A percentile compares a stretch with the other conserved stretches of the same genome.
Evolutionary conservation across 768 basidiomycete species (phyloP).

Genomic region (Kwoniella sp.): DNA sequence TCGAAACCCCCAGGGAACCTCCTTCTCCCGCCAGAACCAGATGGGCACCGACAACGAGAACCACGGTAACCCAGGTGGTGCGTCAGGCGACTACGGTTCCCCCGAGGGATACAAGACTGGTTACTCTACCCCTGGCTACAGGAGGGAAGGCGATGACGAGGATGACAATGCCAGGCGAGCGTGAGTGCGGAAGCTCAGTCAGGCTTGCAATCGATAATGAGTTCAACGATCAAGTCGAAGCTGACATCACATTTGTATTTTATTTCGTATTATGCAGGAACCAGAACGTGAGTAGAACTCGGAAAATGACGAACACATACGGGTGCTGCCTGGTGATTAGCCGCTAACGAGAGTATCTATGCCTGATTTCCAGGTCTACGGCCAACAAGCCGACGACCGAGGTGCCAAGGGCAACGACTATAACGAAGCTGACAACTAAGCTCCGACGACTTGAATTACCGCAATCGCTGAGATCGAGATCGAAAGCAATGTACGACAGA

Average conservation of each 20-base stretch:
- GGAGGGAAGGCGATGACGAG: constrained; percentile 44
- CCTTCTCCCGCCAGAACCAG: constrained; percentile 46
- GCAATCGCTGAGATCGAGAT: no score
- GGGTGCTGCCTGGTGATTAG: background rate
- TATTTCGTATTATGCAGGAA: no score
- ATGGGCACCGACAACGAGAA: constrained; percentile 36
- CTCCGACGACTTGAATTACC: no score
- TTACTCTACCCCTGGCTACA: constrained; percentile 48
- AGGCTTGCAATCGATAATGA: background rate
- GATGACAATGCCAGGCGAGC: constrained; percentile 30
- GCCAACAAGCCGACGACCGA: constrained; percentile 43
- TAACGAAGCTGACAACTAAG: constrained; percentile 36
- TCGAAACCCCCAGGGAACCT: constrained; percentile 31
- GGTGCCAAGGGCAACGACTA: constrained; percentile 44
- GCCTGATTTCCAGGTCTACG: constrained; percentile 29
- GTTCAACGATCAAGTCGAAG: no score
- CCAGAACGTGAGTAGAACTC: constrained; percentile 15
- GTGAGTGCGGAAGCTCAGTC: no score
- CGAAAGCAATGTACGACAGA: no score
- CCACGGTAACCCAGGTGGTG: constrained; percentile 21
- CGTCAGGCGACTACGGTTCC: constrained; percentile 28
- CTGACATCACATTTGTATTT: no score
- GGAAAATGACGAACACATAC: background rate
- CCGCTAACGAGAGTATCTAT: background rate
- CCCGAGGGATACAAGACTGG: constrained; percentile 46